A percentile compares a stretch with the other conserved stretches of the same genome.
Evolutionary conservation across 2,329 filamentous ascomycete species (phyloP).

Genomic region (Fusarium odoratissimum): DNA sequence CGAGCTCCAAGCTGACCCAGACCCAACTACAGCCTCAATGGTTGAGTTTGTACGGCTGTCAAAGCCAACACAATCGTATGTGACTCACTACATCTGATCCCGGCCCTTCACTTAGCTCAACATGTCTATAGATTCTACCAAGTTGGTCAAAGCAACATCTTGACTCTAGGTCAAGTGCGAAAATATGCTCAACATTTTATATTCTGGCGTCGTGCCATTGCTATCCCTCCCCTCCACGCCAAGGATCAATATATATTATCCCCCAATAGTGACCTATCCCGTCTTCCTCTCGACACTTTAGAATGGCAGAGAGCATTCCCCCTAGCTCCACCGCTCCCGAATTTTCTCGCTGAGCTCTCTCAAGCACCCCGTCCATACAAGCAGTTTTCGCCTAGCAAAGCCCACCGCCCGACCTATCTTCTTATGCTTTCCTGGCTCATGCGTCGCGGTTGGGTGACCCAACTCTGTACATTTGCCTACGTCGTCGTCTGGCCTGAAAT

Average conservation of each 20-base stretch:
- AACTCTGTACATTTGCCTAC: conserved; percentile 91
- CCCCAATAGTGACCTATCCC: conserved; percentile 83
- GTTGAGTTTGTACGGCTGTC: conserved; percentile 84
- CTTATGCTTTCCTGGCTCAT: conserved; percentile 94
- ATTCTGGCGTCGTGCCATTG: conserved; percentile 93
- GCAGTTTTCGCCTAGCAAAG: conserved; percentile 84
- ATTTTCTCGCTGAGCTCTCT: conserved; percentile 87
- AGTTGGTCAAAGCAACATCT: conserved; percentile 75
- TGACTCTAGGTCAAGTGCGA: conserved; percentile 83
- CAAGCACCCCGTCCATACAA: conserved; percentile 85
- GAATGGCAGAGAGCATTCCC: conserved; percentile 85
- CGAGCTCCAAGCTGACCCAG: conserved; percentile 80
- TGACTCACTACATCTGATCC: conserved; percentile 14
- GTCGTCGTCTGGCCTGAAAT: conserved; percentile 86
- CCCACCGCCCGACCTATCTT: conserved; percentile 88
- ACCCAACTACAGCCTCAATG: conserved; percentile 80
- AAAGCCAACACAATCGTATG: conserved; percentile 73
- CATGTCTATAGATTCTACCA: conserved; percentile 67
- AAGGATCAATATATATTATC: conserved; percentile 92
- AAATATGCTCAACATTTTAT: conserved; percentile 93
- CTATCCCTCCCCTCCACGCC: conserved; percentile 89
- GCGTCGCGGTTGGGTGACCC: conserved; percentile 91
- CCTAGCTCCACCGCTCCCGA: conserved; percentile 82
- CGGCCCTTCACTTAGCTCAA: background rate
- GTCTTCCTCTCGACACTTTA: conserved; percentile 74